phyloP scores from a whole-genome alignment of 192 early-diverging fungal species.

The Backusella westeae region DNA sequence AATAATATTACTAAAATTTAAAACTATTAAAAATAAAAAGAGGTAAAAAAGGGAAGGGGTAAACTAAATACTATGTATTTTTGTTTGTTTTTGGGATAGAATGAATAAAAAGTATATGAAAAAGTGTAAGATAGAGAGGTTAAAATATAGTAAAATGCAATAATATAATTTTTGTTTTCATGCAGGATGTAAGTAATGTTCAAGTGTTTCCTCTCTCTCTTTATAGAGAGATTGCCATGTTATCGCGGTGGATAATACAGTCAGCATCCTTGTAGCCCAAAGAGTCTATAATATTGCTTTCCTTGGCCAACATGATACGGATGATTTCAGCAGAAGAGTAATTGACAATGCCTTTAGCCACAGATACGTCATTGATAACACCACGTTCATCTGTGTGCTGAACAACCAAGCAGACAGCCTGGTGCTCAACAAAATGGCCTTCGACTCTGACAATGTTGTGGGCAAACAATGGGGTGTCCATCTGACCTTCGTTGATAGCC shows the following conservation, averaged over 20 bases:
- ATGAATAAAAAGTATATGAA: not conserved
- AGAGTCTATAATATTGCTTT: conserved; percentile 72
- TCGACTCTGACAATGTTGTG: conserved; percentile 80
- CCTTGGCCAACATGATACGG: conserved; percentile 84
- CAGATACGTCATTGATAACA: conserved; percentile 53
- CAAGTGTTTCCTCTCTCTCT: not conserved
- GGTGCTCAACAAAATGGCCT: conserved; percentile 83
- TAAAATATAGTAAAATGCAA: not conserved
- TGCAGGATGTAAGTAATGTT: not conserved
- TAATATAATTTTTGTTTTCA: not conserved
- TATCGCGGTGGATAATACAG: conserved; percentile 85
- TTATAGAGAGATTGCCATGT: conserved; percentile 67
- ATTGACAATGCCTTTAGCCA: conserved; percentile 91
- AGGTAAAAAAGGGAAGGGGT: not conserved
- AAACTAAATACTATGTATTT: not conserved
- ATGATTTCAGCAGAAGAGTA: conserved; percentile 84
- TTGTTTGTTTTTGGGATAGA: not conserved
- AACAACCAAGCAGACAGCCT: conserved; percentile 78
- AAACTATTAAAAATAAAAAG: not conserved
- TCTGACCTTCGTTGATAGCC: conserved; percentile 71
- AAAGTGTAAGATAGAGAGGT: not conserved
- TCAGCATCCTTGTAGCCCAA: conserved; percentile 92
- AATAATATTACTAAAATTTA: not conserved
- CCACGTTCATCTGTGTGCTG: conserved; percentile 43
- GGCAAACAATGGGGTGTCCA: conserved; percentile 77